Conservation (phyloP, 768 basidiomycete genomes). For the Galerina marginata region DNA sequence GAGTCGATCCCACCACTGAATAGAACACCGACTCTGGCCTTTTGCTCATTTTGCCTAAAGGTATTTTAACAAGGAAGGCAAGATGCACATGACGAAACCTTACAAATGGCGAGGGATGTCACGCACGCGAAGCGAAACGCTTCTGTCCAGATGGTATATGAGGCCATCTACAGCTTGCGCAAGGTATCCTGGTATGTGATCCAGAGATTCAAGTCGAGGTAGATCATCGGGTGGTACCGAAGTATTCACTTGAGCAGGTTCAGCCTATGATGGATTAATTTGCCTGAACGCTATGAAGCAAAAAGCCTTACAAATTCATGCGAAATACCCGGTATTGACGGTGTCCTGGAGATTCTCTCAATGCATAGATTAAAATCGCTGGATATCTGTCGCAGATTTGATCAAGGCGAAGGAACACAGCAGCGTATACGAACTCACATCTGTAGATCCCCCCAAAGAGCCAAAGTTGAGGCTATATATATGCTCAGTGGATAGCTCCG, state of each 20-base stretch:
- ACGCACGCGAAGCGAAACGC: conserved; percentile 70
- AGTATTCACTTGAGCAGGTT: conserved; percentile 50
- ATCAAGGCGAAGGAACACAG: not conserved
- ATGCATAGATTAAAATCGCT: conserved; percentile 2
- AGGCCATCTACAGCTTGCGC: conserved; percentile 51
- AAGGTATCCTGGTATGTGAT: conserved; percentile 50
- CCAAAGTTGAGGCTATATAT: conserved; percentile 61
- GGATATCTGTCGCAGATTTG: not conserved
- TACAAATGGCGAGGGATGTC: conserved; percentile 64
- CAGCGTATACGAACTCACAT: conserved; percentile 6
- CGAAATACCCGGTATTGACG: not conserved
- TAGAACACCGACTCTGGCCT: conserved; percentile 77
- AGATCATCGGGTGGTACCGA: conserved; percentile 49
- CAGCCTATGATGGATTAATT: conserved; percentile 41
- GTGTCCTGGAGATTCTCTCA: conserved; percentile 1
- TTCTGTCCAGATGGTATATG: conserved; percentile 60
- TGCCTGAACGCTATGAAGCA: not conserved
- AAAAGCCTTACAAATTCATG: conserved; percentile 35
- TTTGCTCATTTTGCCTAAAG: conserved; percentile 32
- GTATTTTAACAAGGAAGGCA: conserved; percentile 1
- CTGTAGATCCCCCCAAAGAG: conserved; percentile 7
- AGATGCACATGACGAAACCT: conserved; percentile 12
- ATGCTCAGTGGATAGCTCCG: conserved; percentile 64
- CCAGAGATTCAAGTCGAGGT: conserved; percentile 40
- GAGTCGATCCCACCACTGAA: conserved; percentile 98